Evolutionary conservation across 208 protist species (phyloP).

Genomic region (Leishmania mexicana): DNA sequence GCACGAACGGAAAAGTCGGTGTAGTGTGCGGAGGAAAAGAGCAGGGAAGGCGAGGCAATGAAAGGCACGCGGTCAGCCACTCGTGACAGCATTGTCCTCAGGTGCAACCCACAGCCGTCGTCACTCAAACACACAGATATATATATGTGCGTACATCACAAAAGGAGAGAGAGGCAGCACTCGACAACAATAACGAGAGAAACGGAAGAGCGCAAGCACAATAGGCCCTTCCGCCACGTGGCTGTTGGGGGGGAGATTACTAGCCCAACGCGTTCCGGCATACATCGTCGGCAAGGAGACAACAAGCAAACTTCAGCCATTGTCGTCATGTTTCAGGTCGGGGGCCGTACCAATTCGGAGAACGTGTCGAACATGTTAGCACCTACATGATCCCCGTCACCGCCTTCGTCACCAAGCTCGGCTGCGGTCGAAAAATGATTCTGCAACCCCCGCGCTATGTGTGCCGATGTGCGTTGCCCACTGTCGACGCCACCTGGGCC

Average conservation of each 20-base stretch:
- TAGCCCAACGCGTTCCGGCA: neutral
- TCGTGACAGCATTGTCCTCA: neutral
- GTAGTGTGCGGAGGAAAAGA: neutral
- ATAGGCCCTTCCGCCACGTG: too few species aligned
- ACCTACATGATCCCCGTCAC: slow-evolving; percentile 1
- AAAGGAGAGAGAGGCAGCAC: neutral
- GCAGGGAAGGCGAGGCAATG: neutral
- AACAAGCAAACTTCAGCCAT: slow-evolving; percentile 1
- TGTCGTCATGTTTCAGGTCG: slow-evolving; percentile 1
- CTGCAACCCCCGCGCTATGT: neutral
- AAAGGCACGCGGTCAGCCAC: neutral
- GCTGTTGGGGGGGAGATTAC: neutral
- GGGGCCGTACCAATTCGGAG: slow-evolving; percentile 34
- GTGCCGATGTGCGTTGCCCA: neutral
- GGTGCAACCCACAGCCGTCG: neutral
- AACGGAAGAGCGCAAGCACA: neutral
- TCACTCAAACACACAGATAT: neutral
- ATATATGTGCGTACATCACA: slow-evolving; percentile 2
- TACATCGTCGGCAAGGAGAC: neutral
- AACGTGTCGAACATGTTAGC: slow-evolving; percentile 53
- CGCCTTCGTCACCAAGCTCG: neutral
- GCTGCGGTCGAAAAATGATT: neutral
- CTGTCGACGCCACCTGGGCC: neutral
- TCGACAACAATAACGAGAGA: neutral
- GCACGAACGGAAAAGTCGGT: neutral